Evolutionary conservation across 1,284 basidiomycete species (phyloP).

Genomic region (Moniliella sp.): DNA sequence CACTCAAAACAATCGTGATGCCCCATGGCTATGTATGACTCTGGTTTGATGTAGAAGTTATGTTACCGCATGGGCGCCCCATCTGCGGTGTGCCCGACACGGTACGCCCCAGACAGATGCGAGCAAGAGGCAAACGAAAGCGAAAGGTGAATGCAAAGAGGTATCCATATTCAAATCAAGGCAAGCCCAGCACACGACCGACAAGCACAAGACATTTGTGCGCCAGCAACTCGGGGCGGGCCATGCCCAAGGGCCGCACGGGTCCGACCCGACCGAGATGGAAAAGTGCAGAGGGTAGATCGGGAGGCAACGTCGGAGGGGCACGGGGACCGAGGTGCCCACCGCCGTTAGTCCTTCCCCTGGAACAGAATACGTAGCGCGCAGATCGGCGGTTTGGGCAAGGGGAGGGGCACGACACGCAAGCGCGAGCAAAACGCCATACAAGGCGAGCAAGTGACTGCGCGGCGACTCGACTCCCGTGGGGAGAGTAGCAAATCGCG

Average conservation of each 20-base stretch:
- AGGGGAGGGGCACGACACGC: not conserved
- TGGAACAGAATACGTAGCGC: not conserved
- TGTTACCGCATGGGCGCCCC: too few relatives aligned
- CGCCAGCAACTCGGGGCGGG: not conserved
- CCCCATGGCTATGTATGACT: too few relatives aligned
- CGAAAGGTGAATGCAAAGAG: too few relatives aligned
- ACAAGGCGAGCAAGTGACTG: too few relatives aligned
- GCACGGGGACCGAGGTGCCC: conserved; percentile 1
- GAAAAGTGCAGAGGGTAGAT: not conserved
- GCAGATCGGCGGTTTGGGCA: not conserved
- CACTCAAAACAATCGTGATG: too few relatives aligned
- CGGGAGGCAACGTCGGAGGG: not conserved
- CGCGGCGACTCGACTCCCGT: not conserved
- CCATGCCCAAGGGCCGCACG: conserved; percentile 4
- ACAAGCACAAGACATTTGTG: not conserved
- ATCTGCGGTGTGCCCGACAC: too few relatives aligned
- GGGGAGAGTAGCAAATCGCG: not conserved
- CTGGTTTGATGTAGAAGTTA: too few relatives aligned
- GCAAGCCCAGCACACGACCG: not conserved
- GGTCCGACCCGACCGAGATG: not conserved
- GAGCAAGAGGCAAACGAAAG: too few relatives aligned
- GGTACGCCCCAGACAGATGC: too few relatives aligned
- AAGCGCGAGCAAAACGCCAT: too few relatives aligned
- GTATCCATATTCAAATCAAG: too few relatives aligned
- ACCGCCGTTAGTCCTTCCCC: conserved; percentile 1